Conservation (phyloP, 108 stramenopile genomes). For the Bacterosira constricta region DNA sequence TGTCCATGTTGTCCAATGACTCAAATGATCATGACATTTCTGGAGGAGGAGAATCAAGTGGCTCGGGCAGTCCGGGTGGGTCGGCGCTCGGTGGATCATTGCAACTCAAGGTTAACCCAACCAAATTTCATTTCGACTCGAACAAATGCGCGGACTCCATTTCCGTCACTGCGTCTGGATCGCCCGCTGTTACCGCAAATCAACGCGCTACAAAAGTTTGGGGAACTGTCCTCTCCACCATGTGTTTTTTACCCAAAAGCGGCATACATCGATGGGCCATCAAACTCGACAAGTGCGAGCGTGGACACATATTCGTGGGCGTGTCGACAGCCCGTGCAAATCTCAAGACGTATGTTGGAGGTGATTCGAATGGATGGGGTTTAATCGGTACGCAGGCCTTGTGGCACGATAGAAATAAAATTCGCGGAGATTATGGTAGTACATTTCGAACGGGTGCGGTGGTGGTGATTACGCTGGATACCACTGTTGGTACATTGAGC, state of each 20-base stretch:
- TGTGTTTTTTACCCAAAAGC: constrained; percentile 69
- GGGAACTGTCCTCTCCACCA: constrained; percentile 76
- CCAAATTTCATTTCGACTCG: constrained; percentile 67
- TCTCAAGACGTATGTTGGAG: constrained; percentile 92
- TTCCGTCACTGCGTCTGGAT: constrained; percentile 51
- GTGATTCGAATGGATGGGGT: constrained; percentile 97
- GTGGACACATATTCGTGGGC: constrained; percentile 95
- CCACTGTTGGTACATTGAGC: constrained; percentile 79
- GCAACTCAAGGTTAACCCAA: constrained; percentile 50
- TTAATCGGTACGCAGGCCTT: constrained; percentile 96
- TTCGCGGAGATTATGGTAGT: constrained; percentile 81
- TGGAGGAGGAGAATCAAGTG: constrained; percentile 16
- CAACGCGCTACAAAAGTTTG: constrained; percentile 87
- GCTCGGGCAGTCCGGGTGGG: not conserved
- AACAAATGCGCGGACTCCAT: constrained; percentile 90
- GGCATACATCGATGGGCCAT: constrained; percentile 85
- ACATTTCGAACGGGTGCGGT: constrained; percentile 80
- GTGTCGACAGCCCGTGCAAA: constrained; percentile 91
- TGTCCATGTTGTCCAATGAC: constrained; percentile 53
- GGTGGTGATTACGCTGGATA: constrained; percentile 81
- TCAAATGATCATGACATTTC: constrained; percentile 54
- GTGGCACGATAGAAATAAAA: constrained; percentile 85
- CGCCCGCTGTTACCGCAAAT: constrained; percentile 47
- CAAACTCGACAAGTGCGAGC: constrained; percentile 88
- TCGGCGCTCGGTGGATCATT: constrained; percentile 46